Base-by-base conservation (phyloP, 208 protist species). In the Porcisia deanei region DNA sequence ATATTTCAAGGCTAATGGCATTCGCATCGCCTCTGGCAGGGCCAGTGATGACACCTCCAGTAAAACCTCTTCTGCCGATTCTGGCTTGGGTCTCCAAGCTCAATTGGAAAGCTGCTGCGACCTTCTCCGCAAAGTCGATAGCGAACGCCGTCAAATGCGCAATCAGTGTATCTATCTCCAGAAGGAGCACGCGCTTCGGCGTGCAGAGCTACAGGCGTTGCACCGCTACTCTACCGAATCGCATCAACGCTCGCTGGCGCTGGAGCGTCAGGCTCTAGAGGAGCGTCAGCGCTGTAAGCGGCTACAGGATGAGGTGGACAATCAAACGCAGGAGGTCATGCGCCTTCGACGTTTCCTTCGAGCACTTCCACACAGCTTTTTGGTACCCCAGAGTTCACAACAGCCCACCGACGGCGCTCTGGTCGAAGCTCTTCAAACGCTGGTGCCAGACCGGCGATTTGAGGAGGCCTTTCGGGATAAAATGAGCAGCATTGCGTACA, bases 391-490 rank as follows among this genome's bases (percentile, higher is more conserved):
- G 7, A 54, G 43, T 47, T 65, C 72, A 9, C 41, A 18, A 4
- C 20, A 78, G 25, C 63, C 75, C 0, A 37, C 60, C 12, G 45
- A 34, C 4, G 37, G 25, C 18, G 45, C 47, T n/a, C 47, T 22
- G 16, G 18, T 45, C 3, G 74, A 60, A 20, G 69, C 65, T 9
- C 54, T 79, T 9, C 79, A 76, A 2, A n/a, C 63, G 0, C 75
- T 96, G 8, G 86, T 89, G 5, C 89, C 89, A 12, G 91, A 94
- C 76, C 88, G 91, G 37, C 85, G 87, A 47, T 94, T 94, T 55
- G 82, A 93, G 72, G 87, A 91, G 65, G 88, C 91, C 16, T 96
- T 96, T 65, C 41, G 64, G 49, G 91, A 95, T 72, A 95, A 95
- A 79, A 92, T 95, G 85, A 69, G 66, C 39, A 72, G 76, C 55